Evolutionary conservation across 1,139 yeast species (phyloP), one percentile per base, ranked within the genome.

Genomic region (Taiozyma sp.): DNA sequence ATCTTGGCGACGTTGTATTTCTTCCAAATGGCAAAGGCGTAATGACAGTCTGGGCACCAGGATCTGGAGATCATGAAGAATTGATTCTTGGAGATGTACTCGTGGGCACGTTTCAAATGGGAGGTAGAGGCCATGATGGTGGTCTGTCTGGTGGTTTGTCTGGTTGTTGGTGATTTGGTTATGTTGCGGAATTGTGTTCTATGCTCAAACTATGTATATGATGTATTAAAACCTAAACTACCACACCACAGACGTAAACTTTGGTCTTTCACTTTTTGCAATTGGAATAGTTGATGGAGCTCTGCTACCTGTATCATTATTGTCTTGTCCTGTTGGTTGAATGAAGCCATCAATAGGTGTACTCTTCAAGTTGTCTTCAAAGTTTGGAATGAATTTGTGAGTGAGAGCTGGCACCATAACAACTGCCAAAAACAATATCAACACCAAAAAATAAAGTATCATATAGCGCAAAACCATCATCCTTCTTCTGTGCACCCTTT

Each of bases 41-140:
- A 85, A 47, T 76, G 80, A 60, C 91, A 85, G 60, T 85, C 91
- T 2, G 88, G 87, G 65, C 91, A 85, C 90, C 90, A 85, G 22
- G 85, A 75, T 58, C 85, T 85, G 43, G 87, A 79, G 16, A 85
- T 65, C 75, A 83, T 78, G 53, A 85, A 72, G 58, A 68, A 79
- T 46, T 70, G 72, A 66, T 83, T 70, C 6, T 68, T 59, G 7
- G 65, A 51, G 48, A 85, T 74, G 48, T 81, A 68, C 24, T 73
- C 68, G 52, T 72, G 66, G 10, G 82, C 85, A 40, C 43, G 43
- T 40, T 40, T 40, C 6, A 40, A 14, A 9, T 40, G 28, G 43
- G 28, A 4, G 7, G 43, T 6, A 6, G 43, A 40, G 30, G 43
- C 41, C 41, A 37, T 37, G 19, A n/a, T 37, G 24, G 4, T 37